Base-by-base conservation (phyloP, 352 stramenopile species). In the Phytophthora capsici region DNA sequence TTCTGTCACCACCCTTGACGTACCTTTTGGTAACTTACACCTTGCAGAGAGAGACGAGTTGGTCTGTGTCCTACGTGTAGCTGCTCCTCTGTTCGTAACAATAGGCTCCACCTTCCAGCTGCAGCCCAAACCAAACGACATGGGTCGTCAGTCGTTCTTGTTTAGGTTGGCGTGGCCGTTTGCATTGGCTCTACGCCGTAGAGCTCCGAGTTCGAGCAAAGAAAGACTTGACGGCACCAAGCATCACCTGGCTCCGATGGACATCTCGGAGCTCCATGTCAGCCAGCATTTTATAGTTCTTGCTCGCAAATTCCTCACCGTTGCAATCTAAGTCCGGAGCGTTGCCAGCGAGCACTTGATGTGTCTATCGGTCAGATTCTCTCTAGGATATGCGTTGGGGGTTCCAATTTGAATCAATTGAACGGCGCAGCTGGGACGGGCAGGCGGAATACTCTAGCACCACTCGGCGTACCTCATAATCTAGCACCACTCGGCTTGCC, bases 381-480 rank as follows among this genome's bases (percentile, higher is more conserved):
- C 9, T 32, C 28, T 32, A 32, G 28, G 8, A 32, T 32, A 32
- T 22, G 41, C 20, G 13, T 17, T 41, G 16, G 34, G 14, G 4
- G 7, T 41, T 41, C 34, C 34, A 41, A 41, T 0, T 40, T 40
- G 7, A 4, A 40, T 1, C 32, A 38, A 38, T 19, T 19, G 34
- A 41, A 16, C 16, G 6, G 28, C 28, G 36, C 58, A 50, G 22
- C 41, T 61, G 58, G 58, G 32, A 44, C 43, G 30, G 36, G 38
- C 62, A 63, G 25, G 19, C 25, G 52, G 49, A 65, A 69, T 63
- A 69, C 62, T 59, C 53, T 47, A 25, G 25, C 47, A 49, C 53
- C 46, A 8, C 44, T 7, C 44, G n/a, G 34, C 20, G 12, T 16
- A 22, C 37, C 9, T 34, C 34, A 64, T 64, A 64, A 64, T 66